A percentile compares a stretch with the other conserved stretches of the same genome.
phyloP scores from a whole-genome alignment of 176 grass and related monocot genomes.

The Musa acuminata region DNA sequence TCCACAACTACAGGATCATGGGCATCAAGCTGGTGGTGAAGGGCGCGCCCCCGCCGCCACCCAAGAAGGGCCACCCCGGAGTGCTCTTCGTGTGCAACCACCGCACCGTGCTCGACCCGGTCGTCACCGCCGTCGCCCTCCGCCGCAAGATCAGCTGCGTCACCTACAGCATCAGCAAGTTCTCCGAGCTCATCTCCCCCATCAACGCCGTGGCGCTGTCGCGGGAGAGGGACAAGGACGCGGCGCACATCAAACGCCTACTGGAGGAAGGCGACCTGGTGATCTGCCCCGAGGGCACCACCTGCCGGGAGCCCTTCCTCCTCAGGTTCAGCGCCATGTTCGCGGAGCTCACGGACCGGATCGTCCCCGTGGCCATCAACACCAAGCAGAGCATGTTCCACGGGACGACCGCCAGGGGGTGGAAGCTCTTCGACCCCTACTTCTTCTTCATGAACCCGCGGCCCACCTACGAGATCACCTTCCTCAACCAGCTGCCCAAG shows the following conservation, averaged over 20 bases:
- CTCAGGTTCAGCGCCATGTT: slow-evolving; percentile 85
- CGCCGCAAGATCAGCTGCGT: slow-evolving; percentile 94
- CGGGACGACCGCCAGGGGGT: slow-evolving; percentile 64
- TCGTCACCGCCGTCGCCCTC: slow-evolving; percentile 81
- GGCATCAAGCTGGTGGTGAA: slow-evolving; percentile 83
- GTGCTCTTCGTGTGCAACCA: slow-evolving; percentile 97
- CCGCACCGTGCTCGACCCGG: slow-evolving; percentile 78
- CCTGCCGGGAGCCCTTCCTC: slow-evolving; percentile 86
- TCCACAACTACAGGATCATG: slow-evolving; percentile 90
- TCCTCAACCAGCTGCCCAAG: slow-evolving; percentile 78
- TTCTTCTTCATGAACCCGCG: slow-evolving; percentile 98
- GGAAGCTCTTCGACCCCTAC: slow-evolving; percentile 88
- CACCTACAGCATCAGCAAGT: slow-evolving; percentile 99
- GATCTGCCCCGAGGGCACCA: slow-evolving; percentile 92
- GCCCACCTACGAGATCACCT: slow-evolving; percentile 84
- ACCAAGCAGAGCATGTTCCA: slow-evolving; percentile 92
- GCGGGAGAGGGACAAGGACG: slow-evolving; percentile 79
- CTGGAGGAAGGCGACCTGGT: slow-evolving; percentile 90
- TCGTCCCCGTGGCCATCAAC: slow-evolving; percentile 81
- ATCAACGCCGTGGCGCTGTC: slow-evolving; percentile 83
- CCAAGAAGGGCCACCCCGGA: slow-evolving; percentile 80
- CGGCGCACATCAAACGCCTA: slow-evolving; percentile 74
- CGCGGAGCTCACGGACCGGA: slow-evolving; percentile 90
- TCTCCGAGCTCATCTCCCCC: slow-evolving; percentile 94
- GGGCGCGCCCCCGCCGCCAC: slow-evolving; percentile 58